Evolutionary conservation across 2,329 filamentous ascomycete genomes (phyloP).

Genomic region (Blastomyces gilchristii): DNA sequence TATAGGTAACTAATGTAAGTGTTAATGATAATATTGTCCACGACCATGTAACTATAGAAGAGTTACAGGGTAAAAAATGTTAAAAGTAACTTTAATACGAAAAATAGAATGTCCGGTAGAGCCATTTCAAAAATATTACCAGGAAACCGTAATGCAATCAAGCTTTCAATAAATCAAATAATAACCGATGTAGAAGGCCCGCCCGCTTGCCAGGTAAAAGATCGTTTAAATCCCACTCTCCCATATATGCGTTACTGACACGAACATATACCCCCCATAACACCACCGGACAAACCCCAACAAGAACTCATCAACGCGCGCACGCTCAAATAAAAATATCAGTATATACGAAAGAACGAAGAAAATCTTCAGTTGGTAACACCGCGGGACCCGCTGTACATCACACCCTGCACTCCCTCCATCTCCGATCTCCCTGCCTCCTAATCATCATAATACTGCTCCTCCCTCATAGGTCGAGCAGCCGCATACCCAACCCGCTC

Average conservation of each 20-base stretch:
- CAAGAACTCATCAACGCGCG: background rate
- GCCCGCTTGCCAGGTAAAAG: too few species aligned
- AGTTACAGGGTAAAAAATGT: too few species aligned
- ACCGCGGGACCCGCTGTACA: slow-evolving; percentile 25
- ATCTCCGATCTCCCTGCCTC: slow-evolving; percentile 25
- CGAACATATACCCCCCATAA: background rate
- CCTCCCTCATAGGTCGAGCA: slow-evolving; percentile 27
- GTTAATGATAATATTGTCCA: too few species aligned
- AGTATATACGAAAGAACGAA: background rate
- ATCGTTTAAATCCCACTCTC: background rate
- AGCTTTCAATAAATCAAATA: background rate
- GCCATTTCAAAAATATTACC: background rate
- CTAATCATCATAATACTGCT: slow-evolving; percentile 30
- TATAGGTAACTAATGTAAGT: too few species aligned
- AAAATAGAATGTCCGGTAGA: background rate
- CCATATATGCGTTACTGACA: background rate
- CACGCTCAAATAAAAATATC: background rate
- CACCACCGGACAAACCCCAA: background rate
- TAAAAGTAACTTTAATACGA: too few species aligned
- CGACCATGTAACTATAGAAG: too few species aligned
- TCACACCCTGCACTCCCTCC: slow-evolving; percentile 23
- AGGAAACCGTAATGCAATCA: background rate
- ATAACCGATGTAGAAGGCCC: too few species aligned
- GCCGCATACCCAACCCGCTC: slow-evolving; percentile 34
- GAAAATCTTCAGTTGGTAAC: slow-evolving; percentile 21